phyloP scores from a whole-genome alignment of 371 early-diverging fungal genomes.

The Rhizomucor miehei region DNA sequence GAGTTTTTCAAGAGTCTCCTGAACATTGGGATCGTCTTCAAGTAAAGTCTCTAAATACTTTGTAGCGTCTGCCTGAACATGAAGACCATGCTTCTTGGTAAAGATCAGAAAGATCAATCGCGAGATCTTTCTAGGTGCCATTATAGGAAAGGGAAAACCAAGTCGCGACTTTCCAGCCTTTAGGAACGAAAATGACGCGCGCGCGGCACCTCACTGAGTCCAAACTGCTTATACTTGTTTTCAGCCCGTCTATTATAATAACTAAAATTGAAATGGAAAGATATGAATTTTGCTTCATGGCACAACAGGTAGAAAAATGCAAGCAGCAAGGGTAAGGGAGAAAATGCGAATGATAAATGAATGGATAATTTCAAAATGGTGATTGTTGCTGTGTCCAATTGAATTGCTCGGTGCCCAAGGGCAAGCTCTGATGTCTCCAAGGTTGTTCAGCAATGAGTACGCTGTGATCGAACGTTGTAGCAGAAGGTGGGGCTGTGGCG shows the following conservation, averaged over 20 bases:
- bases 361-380: no score
- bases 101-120: slow-evolving; percentile 44
- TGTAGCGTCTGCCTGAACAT: slow-evolving; percentile 68
- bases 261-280: no score
- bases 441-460: not conserved
- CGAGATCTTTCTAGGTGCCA: not conserved
- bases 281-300: no score
- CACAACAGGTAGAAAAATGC: slow-evolving; percentile 1
- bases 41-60: slow-evolving; percentile 53
- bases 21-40: slow-evolving; percentile 33
- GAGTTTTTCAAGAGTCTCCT: slow-evolving; percentile 57
- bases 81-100: slow-evolving; percentile 69
- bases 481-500: slow-evolving; percentile 4
- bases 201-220: no score
- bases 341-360: no score
- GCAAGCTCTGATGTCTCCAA: slow-evolving; percentile 43
- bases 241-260: no score
- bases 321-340: no score
- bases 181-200: no score
- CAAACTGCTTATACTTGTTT: no score
- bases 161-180: no score
- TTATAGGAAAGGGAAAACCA: no score
- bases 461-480: slow-evolving; percentile 3
- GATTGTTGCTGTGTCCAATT: not conserved
- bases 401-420: slow-evolving; percentile 7